These are phyloP conservation scores for Talaromyces atroroseus DNA, from an alignment of 2,329 filamentous ascomycete species.

Conservation along the genomic window DNA sequence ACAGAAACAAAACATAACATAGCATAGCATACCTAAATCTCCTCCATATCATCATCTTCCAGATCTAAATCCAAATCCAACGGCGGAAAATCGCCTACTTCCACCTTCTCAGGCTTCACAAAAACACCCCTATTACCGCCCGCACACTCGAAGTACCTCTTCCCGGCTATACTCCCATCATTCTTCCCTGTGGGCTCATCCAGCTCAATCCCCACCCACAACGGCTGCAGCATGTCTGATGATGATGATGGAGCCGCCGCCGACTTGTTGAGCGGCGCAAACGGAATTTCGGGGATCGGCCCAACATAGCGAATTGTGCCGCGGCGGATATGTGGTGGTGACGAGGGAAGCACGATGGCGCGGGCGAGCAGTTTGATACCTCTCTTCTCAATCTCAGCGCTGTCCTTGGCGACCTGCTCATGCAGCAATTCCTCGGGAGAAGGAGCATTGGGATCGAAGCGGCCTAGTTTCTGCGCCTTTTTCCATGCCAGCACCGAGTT, in stretches of 20 bases:
- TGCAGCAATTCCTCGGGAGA: constrained; percentile 67
- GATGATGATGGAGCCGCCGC: constrained; percentile 16
- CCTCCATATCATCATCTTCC: constrained; percentile 50
- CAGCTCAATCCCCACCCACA: constrained; percentile 56
- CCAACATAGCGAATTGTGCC: constrained; percentile 41
- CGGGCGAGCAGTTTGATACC: constrained; percentile 43
- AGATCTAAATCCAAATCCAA: constrained; percentile 49
- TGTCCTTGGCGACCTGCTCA: constrained; percentile 55
- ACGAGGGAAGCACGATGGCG: constrained; percentile 41
- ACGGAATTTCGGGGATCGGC: constrained; percentile 35
- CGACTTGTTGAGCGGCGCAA: constrained; percentile 24
- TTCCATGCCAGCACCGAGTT: constrained; percentile 96
- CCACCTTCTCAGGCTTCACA: constrained; percentile 57
- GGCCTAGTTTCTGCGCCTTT: constrained; percentile 86
- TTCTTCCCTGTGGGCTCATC: constrained; percentile 64
- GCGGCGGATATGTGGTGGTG: constrained; percentile 38
- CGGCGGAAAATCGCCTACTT: constrained; percentile 55
- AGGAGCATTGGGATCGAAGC: constrained; percentile 83
- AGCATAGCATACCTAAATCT: constrained; percentile 36
- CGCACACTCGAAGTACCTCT: constrained; percentile 50
- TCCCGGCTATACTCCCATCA: constrained; percentile 49
- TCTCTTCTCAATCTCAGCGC: constrained; percentile 59
- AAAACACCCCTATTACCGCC: constrained; percentile 54
- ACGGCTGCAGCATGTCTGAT: constrained; percentile 23
- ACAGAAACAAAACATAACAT: neutral